Conservation (phyloP, 2,329 filamentous ascomycete species). For the Fusarium proliferatum region DNA sequence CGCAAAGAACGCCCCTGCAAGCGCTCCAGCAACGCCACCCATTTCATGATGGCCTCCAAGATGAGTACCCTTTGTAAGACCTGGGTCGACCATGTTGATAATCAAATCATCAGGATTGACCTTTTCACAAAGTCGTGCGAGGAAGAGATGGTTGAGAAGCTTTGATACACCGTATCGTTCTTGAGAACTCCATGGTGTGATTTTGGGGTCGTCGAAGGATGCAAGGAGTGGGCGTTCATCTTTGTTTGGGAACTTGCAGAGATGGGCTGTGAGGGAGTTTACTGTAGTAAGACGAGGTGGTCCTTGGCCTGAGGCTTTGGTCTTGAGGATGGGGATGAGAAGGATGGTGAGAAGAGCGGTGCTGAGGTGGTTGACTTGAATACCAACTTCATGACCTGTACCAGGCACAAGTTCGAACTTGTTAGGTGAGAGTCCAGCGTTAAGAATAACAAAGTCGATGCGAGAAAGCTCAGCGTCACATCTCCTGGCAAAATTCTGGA, state of each 20-base stretch:
- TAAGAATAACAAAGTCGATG: conserved; percentile 48
- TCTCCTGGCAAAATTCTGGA: conserved; percentile 30
- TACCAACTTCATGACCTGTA: conserved; percentile 46
- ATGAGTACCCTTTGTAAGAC: conserved; percentile 43
- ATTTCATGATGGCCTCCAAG: conserved; percentile 29
- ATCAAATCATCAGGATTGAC: conserved; percentile 50
- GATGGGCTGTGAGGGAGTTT: conserved; percentile 44
- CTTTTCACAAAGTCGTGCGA: conserved; percentile 52
- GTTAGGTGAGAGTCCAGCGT: conserved; percentile 45
- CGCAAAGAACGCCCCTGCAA: conserved; percentile 7
- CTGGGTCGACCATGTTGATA: conserved; percentile 53
- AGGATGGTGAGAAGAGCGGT: conserved; percentile 46
- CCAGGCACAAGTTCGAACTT: conserved; percentile 25
- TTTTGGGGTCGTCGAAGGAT: conserved; percentile 43
- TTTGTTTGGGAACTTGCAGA: conserved; percentile 43
- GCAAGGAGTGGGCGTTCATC: conserved; percentile 42
- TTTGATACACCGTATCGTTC: conserved; percentile 49
- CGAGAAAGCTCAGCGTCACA: conserved; percentile 25
- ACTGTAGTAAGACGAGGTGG: conserved; percentile 45
- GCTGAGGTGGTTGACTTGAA: conserved; percentile 51
- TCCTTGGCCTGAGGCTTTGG: not conserved
- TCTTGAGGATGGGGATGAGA: conserved; percentile 39
- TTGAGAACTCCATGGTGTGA: conserved; percentile 30
- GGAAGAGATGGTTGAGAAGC: conserved; percentile 49
- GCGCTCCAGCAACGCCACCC: not conserved